Evolutionary conservation across 345 rosid genomes (phyloP).

Genomic region (Dipteronia dyeriana): DNA sequence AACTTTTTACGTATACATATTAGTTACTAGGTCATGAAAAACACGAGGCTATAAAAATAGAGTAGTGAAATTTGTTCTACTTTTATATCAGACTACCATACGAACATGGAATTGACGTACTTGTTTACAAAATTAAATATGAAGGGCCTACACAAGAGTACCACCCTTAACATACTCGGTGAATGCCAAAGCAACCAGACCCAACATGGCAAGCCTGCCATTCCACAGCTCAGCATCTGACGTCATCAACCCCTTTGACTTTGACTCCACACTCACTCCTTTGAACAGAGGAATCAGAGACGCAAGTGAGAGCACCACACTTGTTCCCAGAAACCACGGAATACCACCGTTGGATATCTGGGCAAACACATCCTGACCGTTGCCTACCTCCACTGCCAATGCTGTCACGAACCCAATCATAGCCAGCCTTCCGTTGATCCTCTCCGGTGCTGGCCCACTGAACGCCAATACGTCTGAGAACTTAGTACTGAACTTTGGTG

Average conservation of each 20-base stretch:
- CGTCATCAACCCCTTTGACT: slow-evolving; percentile 63
- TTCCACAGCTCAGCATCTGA: slow-evolving; percentile 88
- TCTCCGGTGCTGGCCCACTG: slow-evolving; percentile 87
- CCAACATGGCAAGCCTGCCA: slow-evolving; percentile 87
- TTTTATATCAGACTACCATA: too few relatives aligned
- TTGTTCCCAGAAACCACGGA: slow-evolving; percentile 61
- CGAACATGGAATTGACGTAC: too few relatives aligned
- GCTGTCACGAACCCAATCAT: slow-evolving; percentile 87
- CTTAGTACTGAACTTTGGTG: slow-evolving; percentile 52
- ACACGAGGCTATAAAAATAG: too few relatives aligned
- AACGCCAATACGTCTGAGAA: slow-evolving; percentile 69
- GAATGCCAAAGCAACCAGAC: slow-evolving; percentile 71
- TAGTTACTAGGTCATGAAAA: too few relatives aligned
- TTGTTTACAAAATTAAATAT: background rate
- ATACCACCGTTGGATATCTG: slow-evolving; percentile 67
- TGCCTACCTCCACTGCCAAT: slow-evolving; percentile 59
- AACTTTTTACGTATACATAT: too few relatives aligned
- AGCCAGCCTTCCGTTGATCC: slow-evolving; percentile 84
- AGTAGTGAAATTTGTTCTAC: too few relatives aligned
- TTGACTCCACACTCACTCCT: slow-evolving; percentile 60
- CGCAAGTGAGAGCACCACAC: slow-evolving; percentile 56
- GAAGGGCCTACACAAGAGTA: slow-evolving; percentile 33
- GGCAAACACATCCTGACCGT: slow-evolving; percentile 62
- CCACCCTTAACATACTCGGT: slow-evolving; percentile 77
- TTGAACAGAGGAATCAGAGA: slow-evolving; percentile 59